These are phyloP conservation scores for Pestalotiopsis sp. DNA, from an alignment of 2,329 filamentous ascomycete species.

Conservation along the genomic window DNA sequence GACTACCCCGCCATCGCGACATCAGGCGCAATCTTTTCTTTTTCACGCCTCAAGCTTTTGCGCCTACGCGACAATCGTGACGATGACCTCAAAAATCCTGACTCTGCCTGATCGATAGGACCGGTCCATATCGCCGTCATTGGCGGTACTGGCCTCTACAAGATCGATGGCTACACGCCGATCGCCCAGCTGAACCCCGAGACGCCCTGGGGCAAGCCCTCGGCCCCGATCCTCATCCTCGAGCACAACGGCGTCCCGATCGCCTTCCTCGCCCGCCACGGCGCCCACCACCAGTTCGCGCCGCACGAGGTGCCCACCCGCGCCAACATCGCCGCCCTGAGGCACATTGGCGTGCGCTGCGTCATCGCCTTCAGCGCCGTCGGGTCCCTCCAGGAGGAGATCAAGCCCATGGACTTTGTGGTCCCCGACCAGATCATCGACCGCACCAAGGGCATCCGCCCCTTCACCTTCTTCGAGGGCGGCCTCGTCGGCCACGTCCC, in stretches of 20 bases:
- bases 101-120: slow-evolving; percentile 40
- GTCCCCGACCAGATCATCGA: slow-evolving; percentile 97
- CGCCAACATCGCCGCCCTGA: slow-evolving; percentile 97
- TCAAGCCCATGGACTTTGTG: slow-evolving; percentile 95
- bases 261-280: slow-evolving; percentile 94
- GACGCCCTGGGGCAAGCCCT: slow-evolving; percentile 88
- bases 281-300: slow-evolving; percentile 82
- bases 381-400: slow-evolving; percentile 87
- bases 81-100: slow-evolving; percentile 15
- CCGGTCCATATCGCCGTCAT: slow-evolving; percentile 86
- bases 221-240: slow-evolving; percentile 79
- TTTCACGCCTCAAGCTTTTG: slow-evolving; percentile 3
- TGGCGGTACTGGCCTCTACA: slow-evolving; percentile 88
- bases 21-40: neutral
- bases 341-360: slow-evolving; percentile 84
- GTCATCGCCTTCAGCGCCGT: slow-evolving; percentile 96
- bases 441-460: slow-evolving; percentile 90
- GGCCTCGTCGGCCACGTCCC: slow-evolving; percentile 93
- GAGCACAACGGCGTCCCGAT: slow-evolving; percentile 82
- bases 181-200: slow-evolving; percentile 75
- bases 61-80: slow-evolving; percentile 9
- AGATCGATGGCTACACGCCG: slow-evolving; percentile 84
- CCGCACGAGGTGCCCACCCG: slow-evolving; percentile 94
- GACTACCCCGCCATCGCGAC: slow-evolving; percentile 13
- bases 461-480: slow-evolving; percentile 93